Evolutionary conservation across 352 stramenopile genomes (phyloP).

Genomic region (Globisporangium barbulae): DNA sequence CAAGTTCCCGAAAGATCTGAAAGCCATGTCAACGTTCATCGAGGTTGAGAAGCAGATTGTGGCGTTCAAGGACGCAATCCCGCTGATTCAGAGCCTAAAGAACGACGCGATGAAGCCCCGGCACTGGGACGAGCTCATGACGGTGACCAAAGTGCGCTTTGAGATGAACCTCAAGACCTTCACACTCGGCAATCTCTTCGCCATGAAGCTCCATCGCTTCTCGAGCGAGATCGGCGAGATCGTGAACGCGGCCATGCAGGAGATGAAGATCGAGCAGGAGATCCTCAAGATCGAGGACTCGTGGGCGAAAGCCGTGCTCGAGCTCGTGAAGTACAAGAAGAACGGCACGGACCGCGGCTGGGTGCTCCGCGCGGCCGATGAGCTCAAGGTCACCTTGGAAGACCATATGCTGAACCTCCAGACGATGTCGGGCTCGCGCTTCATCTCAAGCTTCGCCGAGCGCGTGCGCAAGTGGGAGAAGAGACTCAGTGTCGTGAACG

Average conservation of each 20-base stretch:
- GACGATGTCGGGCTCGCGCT: constrained; percentile 90
- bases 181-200: constrained; percentile 90
- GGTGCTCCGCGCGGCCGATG: constrained; percentile 78
- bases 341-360: constrained; percentile 84
- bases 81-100: constrained; percentile 92
- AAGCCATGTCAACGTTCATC: constrained; percentile 88
- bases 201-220: constrained; percentile 91
- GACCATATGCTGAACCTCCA: constrained; percentile 89
- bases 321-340: constrained; percentile 93
- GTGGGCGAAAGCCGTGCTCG: constrained; percentile 88
- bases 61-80: constrained; percentile 94
- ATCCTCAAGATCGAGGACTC: constrained; percentile 90
- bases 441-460: constrained; percentile 88
- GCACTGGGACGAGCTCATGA: constrained; percentile 90
- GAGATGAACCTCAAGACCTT: constrained; percentile 93
- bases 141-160: constrained; percentile 88
- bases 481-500: constrained; percentile 86
- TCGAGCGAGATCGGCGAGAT: constrained; percentile 90
- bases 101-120: constrained; percentile 92
- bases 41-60: constrained; percentile 90
- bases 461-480: constrained; percentile 92
- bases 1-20: constrained; percentile 90
- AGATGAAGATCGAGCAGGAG: constrained; percentile 94
- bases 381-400: constrained; percentile 80
- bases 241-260: constrained; percentile 91